Base-by-base conservation (phyloP, 1,284 basidiomycete genomes). In the Ustilago trichophora region DNA sequence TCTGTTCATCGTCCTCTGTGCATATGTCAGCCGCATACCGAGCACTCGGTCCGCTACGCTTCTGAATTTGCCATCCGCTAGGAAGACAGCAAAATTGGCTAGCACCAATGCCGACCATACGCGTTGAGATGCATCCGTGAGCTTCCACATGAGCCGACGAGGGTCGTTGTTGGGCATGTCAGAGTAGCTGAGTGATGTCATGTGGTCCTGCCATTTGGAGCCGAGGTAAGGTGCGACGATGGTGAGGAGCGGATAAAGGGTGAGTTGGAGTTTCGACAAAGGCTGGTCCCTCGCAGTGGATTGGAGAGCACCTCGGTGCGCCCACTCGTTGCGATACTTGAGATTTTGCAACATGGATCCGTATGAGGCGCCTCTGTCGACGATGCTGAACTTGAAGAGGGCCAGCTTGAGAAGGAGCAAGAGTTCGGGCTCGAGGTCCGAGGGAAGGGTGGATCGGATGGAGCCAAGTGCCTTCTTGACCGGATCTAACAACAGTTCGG, bases 281-380 rank as follows among this genome's bases (percentile, higher is more conserved):
- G 77, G 79, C 34, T 69, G 70, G 38, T 70, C 62, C 40, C 58
- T 50, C 24, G 62, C 53, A 48, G 79, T 73, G 4, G 75, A 79
- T 41, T 56, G 73, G 55, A 48, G 41, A 57, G 45, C 54, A 31
- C 31, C 59, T 4, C 56, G 52, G 50, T 81, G 77, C 6, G 72
- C 74, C 69, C 71, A 76, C 50, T 83, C 81, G 64, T 83, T 79
- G 6, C 82, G 71, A 54, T 84, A 83, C 22, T 83, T 82, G 27
- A 98, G 85, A 62, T 93, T 93, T 82, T 98, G 94, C 6, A 98
- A 85, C 78, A 88, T 90, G 11, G 93, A 90, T 31, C 95, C 95
- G 75, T 98, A 98, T 43, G 90, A 93, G 15, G 91, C 88, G 6
- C 89, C 88, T 0, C 85, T 85, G 70, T 90, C 87, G 88, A 90